phyloP scores from a whole-genome alignment of 2,329 filamentous ascomycete species.

The Aspergillus hiratsukae region DNA sequence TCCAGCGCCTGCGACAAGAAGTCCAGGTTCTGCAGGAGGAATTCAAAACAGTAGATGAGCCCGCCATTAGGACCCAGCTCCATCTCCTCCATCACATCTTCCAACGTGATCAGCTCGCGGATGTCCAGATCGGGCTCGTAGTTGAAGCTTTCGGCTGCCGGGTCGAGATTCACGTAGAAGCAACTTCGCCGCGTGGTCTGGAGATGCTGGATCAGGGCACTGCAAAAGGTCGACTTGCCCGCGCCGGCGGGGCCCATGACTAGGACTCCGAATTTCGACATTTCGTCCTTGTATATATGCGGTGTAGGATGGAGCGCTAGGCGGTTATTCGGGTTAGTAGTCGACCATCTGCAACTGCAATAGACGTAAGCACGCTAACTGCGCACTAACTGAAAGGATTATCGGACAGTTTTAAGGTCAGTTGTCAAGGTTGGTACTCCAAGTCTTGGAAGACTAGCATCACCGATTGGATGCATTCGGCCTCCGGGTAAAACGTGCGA shows the following conservation, averaged over 20 bases:
- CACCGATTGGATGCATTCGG: neutral
- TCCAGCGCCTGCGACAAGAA: slow-evolving; percentile 84
- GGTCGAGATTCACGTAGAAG: slow-evolving; percentile 98
- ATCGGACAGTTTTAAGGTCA: neutral
- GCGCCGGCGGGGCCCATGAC: slow-evolving; percentile 95
- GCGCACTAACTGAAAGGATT: neutral
- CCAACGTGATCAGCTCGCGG: slow-evolving; percentile 86
- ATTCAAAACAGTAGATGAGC: slow-evolving; percentile 95
- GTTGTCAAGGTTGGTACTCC: neutral
- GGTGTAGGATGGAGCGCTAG: neutral
- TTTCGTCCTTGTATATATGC: slow-evolving; percentile 32
- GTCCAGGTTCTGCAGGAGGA: slow-evolving; percentile 88
- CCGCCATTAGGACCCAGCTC: slow-evolving; percentile 86
- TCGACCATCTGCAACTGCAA: neutral
- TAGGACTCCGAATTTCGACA: slow-evolving; percentile 93
- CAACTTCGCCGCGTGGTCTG: slow-evolving; percentile 85
- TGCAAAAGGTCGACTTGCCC: slow-evolving; percentile 96
- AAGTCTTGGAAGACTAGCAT: neutral
- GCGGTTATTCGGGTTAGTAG: neutral
- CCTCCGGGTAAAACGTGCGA: neutral
- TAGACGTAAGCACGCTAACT: neutral
- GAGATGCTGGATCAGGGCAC: slow-evolving; percentile 86
- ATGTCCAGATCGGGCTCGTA: slow-evolving; percentile 93
- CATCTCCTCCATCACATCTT: slow-evolving; percentile 96
- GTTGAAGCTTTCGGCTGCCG: slow-evolving; percentile 86